Evolutionary conservation across 2,329 filamentous ascomycete species (phyloP).

Genomic region (Dothideomycetes sp.): DNA sequence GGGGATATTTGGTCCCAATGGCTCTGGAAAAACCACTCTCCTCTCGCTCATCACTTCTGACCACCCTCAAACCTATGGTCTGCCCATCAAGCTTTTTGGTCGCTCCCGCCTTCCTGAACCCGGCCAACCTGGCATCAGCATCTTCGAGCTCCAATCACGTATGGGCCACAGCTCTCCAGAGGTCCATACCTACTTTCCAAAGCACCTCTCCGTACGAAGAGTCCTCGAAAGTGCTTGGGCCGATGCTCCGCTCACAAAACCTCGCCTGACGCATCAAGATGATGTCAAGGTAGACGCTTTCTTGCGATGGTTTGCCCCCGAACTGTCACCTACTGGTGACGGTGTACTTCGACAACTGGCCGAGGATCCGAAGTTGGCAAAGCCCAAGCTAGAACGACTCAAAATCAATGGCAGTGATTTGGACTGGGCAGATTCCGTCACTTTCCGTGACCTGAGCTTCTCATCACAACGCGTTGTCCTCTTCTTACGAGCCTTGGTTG

Average conservation of each 20-base stretch:
- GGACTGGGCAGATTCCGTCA: slow-evolving; percentile 57
- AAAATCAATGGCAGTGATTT: slow-evolving; percentile 22
- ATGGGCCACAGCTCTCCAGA: slow-evolving; percentile 93
- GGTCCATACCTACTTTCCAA: slow-evolving; percentile 86
- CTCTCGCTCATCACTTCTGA: slow-evolving; percentile 89
- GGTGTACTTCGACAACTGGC: not conserved
- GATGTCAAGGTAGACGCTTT: slow-evolving; percentile 56
- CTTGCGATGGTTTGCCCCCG: slow-evolving; percentile 66
- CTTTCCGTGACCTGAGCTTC: slow-evolving; percentile 69
- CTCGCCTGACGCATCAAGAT: slow-evolving; percentile 52
- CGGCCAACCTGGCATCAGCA: slow-evolving; percentile 65
- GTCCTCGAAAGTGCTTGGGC: slow-evolving; percentile 82
- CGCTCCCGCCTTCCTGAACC: slow-evolving; percentile 67
- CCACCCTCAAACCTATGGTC: slow-evolving; percentile 86
- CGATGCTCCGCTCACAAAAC: slow-evolving; percentile 69
- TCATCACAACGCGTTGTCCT: slow-evolving; percentile 76
- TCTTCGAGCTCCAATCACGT: slow-evolving; percentile 83
- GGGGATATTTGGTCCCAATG: slow-evolving; percentile 90
- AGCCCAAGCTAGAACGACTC: not conserved
- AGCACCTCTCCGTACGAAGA: slow-evolving; percentile 60
- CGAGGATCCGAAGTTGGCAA: not conserved
- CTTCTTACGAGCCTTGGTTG: slow-evolving; percentile 52
- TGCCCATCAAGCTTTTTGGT: slow-evolving; percentile 80
- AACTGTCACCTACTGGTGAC: slow-evolving; percentile 52
- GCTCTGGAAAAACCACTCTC: slow-evolving; percentile 89